A percentile compares a stretch with the other conserved stretches of the same genome.
Evolutionary conservation across 1,284 basidiomycete genomes (phyloP).

Genomic region (Coniferiporia sulphurascens): DNA sequence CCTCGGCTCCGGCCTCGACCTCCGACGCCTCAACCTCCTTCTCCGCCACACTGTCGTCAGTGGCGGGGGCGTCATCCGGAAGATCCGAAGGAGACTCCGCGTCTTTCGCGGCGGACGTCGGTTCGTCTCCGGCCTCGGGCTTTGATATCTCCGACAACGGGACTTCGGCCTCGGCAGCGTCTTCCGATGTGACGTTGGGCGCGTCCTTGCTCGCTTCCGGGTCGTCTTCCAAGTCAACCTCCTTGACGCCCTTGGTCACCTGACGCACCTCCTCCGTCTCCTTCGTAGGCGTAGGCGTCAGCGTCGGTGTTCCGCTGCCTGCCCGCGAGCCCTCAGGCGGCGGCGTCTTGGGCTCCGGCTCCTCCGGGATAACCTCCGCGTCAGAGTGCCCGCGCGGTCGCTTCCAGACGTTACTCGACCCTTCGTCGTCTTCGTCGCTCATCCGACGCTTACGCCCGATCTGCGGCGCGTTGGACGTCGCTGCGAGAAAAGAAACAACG

Average conservation of each 20-base stretch:
- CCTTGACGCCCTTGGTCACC: constrained; percentile 63
- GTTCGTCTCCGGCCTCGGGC: not conserved
- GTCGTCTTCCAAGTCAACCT: constrained; percentile 54
- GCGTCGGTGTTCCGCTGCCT: constrained; percentile 11
- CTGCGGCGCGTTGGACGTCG: constrained; percentile 68
- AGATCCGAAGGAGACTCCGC: not conserved
- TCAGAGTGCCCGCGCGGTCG: constrained; percentile 30
- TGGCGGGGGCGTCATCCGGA: not conserved
- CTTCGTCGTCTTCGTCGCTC: constrained; percentile 44
- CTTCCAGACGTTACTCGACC: constrained; percentile 37
- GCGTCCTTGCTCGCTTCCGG: not conserved
- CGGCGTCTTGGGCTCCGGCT: constrained; percentile 16
- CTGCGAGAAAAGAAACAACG: constrained; percentile 33
- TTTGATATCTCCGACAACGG: not conserved
- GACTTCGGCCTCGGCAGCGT: not conserved
- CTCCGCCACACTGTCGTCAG: not conserved
- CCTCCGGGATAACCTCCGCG: constrained; percentile 18
- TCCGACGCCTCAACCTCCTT: not conserved
- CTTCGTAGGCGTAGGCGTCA: constrained; percentile 18
- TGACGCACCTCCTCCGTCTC: constrained; percentile 56
- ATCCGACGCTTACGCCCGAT: constrained; percentile 61
- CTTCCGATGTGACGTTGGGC: not conserved
- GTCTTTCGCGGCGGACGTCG: not conserved
- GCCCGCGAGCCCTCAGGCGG: constrained; percentile 18
- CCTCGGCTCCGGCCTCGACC: not conserved